Base-by-base conservation (phyloP, 2,329 filamentous ascomycete species). In the Colletotrichum orchidophilum region DNA sequence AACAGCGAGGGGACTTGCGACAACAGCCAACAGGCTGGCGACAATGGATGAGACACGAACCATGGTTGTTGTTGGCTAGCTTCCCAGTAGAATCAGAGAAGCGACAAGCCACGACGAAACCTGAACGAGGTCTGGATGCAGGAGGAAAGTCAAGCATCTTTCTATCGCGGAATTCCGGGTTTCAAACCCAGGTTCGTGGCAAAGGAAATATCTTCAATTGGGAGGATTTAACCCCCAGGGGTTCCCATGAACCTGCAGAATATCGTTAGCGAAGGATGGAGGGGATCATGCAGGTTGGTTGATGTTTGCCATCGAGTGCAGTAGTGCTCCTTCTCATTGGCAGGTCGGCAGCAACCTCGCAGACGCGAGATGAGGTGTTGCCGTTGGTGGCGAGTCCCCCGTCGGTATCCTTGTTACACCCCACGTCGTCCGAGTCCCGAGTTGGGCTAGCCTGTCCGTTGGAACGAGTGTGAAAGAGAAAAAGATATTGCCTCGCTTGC, bases 241-340 rank as follows among this genome's bases (percentile, higher is more conserved):
- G 52, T 5, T 27, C 29, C 50, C 58, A 63, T 67, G 50, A 2
- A 54, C 49, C 52, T 68, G 52, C 52, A 50, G 52, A 57, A 18
- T 29, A 13, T 52, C 59, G 35, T 63, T 58, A 64, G 52, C 60
- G 60, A 64, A 52, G 66, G 29, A 13, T 21, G 60, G 31, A 18
- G n/a, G 29, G 49, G 9, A 53, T 21, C 49, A 64, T 52, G n/a
- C n/a, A 42, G 29, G 26, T 11, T 21, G 39, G 39, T 46, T 46
- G 39, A 46, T 6, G 39, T 50, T 35, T 53, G 35, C 29, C 24
- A 11, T 46, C 21, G n/a, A 52, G 7, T 67, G 65, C 58, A 55
- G 65, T 63, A 67, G 58, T 39, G 35, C n/a, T 33, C 42, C 24
- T 49, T 64, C 39, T 11, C 52, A 64, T 68, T 68, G 66, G 66